Evolutionary conservation across 805 yeast genomes (phyloP), one percentile per base, ranked within the genome.

Genomic region (Hanseniaspora hatyaiensis): DNA sequence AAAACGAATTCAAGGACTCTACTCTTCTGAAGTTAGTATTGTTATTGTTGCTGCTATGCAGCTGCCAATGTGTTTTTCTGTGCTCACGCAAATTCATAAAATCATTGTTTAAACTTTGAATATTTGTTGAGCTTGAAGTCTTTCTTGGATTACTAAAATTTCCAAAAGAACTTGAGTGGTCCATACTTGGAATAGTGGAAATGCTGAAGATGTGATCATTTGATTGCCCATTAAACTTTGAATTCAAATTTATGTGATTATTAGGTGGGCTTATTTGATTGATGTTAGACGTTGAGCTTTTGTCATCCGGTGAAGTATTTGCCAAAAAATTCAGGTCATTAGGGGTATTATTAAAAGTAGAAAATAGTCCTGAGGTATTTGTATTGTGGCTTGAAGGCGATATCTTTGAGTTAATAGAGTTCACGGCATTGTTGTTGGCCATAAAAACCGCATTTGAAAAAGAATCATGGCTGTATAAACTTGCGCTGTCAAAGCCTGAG

Each of bases 381-480:
- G 9, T 19, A 5, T 12, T 13, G 4, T 30, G 16, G 30, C 34
- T 40, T 12, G 5, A 20, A 6, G 43, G 43, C 6, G 43, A 40
- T 18, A 40, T 30, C 30, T 40, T 40, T 2, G 43, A 30, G 22
- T 15, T n/a, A 16, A 9, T 20, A 29, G 20, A 3, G 8, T 26
- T 8, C 11, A 11, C 11, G 29, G 9, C 11, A 26, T 26, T 26
- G 11, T 26, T 26, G 11, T 26, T 26, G 11, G 6, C 26, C 31
- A 37, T 30, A 2, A 45, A 3, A 3, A 32, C 22, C 1, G 49
- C 31, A 31, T 45, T 45, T n/a, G 49, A 45, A 37, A 45, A 37
- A 9, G 49, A 45, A 13, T 45, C 49, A 28, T 37, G 26, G n/a
- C 49, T 45, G 19, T 15, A 43, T 16, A 40, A 18, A 29, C 49